Evolutionary conservation across 805 yeast genomes (phyloP), one percentile per base, ranked within the genome.

Genomic region (Cyberlindnera saturnus): DNA sequence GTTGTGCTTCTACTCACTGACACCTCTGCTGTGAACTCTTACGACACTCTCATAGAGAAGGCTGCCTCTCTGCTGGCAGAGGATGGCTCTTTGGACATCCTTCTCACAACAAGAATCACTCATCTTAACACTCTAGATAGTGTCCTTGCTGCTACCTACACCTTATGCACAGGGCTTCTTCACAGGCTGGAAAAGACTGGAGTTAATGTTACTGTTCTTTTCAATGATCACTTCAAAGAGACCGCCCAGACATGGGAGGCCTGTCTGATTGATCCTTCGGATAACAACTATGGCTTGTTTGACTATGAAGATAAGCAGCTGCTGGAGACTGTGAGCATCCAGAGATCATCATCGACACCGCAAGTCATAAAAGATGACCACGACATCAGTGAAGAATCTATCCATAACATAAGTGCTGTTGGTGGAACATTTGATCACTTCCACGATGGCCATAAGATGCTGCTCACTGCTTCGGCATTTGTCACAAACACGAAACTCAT

Each of bases 341-440:
- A 49, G 15, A 42, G 48, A 34, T 15, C 46, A 9, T 34, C 38
- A 0, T 3, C 14, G 7, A 32, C 32, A 3, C 35, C 44, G 8
- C 39, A 30, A 4, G 16, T 6, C 7, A 19, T 45, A 2, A 44
- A 41, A 10, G n/a, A 43, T 16, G 56, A 49, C 9, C 11, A 36
- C 1, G 61, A 52, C 37, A 51, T 43, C 2, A 49, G 52, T 17
- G 57, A 52, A 15, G 55, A 53, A 18, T 53, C 59, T 9, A 42
- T 49, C 3, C 70, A 64, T 45, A 44, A 50, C 15, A 69, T 71
- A 5, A 54, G 62, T 23, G 91, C 96, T 0, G 81, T 91, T 2
- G 99, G 99, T 0, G 99, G 99, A 0, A 93, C 99, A 0, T 93
- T 93, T 66, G 99, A 93, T 59, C 98, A 93, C 64, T 59, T 93